Evolutionary conservation across 225 moss, liverwort and hornwort genomes (phyloP).

Genomic region (Ulota crispa): DNA sequence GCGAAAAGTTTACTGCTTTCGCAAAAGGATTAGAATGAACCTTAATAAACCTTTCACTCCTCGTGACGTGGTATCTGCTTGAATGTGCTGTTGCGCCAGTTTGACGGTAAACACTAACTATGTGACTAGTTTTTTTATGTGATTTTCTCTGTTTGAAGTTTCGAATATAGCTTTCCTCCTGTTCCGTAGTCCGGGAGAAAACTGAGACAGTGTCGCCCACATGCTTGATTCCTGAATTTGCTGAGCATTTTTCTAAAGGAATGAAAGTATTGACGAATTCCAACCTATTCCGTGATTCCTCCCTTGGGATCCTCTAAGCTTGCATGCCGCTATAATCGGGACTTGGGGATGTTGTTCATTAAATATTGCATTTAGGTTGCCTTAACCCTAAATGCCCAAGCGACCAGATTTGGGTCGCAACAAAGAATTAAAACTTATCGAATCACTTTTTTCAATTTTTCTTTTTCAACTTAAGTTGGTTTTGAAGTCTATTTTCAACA

Average conservation of each 20-base stretch:
- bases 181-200: not conserved
- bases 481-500: too few relatives aligned
- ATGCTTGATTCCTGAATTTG: not conserved
- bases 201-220: not conserved
- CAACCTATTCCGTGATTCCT: not conserved
- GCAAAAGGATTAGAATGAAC: not conserved
- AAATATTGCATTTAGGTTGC: too few relatives aligned
- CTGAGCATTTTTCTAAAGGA: not conserved
- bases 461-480: too few relatives aligned
- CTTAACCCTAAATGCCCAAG: too few relatives aligned
- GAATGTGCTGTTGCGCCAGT: too few relatives aligned
- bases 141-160: not conserved
- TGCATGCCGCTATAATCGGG: constrained; percentile 13
- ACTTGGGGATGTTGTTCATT: not conserved
- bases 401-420: too few relatives aligned
- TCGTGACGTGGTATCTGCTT: not conserved
- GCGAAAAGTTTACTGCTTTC: not conserved
- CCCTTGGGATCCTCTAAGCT: not conserved
- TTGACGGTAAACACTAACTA: not conserved
- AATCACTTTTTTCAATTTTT: too few relatives aligned
- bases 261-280: not conserved
- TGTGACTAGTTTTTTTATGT: not conserved
- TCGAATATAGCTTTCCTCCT: not conserved
- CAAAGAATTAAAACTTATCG: too few relatives aligned
- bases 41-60: not conserved